phyloP scores from a whole-genome alignment of 345 rosid species.

The Syzygium aromaticum region DNA sequence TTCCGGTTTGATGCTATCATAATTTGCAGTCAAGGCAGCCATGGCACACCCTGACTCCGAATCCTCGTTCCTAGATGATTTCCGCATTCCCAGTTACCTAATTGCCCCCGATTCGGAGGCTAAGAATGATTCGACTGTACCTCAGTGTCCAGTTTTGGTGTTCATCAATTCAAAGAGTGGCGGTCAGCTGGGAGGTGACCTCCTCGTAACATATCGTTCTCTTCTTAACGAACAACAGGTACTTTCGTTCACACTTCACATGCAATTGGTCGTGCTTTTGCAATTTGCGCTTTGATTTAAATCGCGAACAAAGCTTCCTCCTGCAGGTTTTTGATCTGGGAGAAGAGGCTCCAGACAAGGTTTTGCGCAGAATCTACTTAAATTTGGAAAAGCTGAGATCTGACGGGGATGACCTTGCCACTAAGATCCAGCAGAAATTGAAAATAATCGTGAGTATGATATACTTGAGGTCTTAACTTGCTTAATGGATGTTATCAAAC shows the following conservation, averaged over 20 bases:
- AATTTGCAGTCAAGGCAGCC: background rate
- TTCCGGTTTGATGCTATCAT: background rate
- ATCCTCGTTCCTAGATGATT: conserved; percentile 24
- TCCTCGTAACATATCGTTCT: conserved; percentile 48
- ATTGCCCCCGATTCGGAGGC: conserved; percentile 31
- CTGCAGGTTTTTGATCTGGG: conserved; percentile 70
- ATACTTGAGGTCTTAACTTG: background rate
- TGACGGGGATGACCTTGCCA: conserved; percentile 30
- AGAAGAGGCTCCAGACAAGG: conserved; percentile 57
- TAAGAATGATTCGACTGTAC: conserved; percentile 8
- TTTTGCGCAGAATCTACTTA: conserved; percentile 43
- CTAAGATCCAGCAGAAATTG: conserved; percentile 36
- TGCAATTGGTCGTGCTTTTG: background rate
- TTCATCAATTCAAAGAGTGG: conserved; percentile 89
- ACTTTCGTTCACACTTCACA: background rate
- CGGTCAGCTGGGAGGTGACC: conserved; percentile 81
- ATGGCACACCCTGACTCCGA: conserved; percentile 22
- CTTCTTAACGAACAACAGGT: conserved; percentile 64
- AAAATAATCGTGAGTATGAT: conserved; percentile 59
- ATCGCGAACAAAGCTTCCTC: background rate
- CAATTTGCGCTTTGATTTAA: background rate
- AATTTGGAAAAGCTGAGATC: conserved; percentile 55
- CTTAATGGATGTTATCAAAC: background rate
- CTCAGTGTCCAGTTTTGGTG: conserved; percentile 56
- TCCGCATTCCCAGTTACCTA: conserved; percentile 48